Conservation (phyloP, 306 rosid genomes). For the Leucaena leucocephala region DNA sequence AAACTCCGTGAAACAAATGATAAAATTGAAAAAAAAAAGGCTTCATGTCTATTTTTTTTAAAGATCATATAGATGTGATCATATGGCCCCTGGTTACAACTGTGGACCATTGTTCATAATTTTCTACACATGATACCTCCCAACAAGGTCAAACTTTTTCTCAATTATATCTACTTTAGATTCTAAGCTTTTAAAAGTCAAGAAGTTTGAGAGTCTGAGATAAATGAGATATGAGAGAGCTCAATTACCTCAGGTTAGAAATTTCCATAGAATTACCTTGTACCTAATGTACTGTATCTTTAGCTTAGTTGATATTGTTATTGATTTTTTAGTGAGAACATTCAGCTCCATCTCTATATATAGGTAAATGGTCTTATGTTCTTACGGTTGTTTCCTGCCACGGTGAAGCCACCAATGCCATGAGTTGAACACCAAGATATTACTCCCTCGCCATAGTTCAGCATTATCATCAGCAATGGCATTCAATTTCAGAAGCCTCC, state of each 20-base stretch:
- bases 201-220: background rate
- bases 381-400: conserved; percentile 37
- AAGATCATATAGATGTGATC: background rate
- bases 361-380: background rate
- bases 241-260: background rate
- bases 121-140: background rate
- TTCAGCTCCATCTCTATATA: background rate
- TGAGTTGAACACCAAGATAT: conserved; percentile 46
- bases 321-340: background rate
- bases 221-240: background rate
- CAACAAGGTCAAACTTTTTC: background rate
- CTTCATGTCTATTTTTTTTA: background rate
- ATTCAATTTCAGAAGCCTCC: conserved; percentile 38
- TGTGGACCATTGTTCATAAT: background rate
- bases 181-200: background rate
- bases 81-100: background rate
- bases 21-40: background rate
- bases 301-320: background rate
- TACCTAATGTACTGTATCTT: background rate
- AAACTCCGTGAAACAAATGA: background rate
- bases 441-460: conserved; percentile 21
- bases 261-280: background rate
- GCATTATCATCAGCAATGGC: conserved; percentile 18
- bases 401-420: conserved; percentile 49
- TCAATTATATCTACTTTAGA: background rate